Evolutionary conservation across 1,139 yeast genomes (phyloP).

Genomic region (Ogataea hybrid): DNA sequence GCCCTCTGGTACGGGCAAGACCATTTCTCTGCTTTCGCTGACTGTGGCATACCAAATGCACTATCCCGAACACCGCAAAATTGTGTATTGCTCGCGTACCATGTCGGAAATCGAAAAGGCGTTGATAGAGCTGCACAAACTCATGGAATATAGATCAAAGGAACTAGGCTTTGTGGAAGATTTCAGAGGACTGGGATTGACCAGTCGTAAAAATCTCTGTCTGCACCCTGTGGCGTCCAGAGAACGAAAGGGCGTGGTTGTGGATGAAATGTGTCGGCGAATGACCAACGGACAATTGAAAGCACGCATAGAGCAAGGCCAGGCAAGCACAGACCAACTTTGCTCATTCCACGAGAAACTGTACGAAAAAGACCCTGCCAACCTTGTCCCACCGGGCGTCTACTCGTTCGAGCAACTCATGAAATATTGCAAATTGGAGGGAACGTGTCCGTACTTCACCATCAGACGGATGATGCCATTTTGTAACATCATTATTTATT

Average conservation of each 20-base stretch:
- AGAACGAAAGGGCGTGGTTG: slow-evolving; percentile 89
- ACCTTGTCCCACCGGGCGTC: slow-evolving; percentile 88
- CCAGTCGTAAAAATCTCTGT: slow-evolving; percentile 92
- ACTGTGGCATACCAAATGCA: slow-evolving; percentile 95
- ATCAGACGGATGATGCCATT: slow-evolving; percentile 97
- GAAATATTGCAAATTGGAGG: slow-evolving; percentile 71
- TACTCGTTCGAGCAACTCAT: slow-evolving; percentile 86
- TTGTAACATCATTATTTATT: slow-evolving; percentile 91
- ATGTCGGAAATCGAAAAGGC: slow-evolving; percentile 99
- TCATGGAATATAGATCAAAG: slow-evolving; percentile 81
- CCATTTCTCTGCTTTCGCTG: slow-evolving; percentile 83
- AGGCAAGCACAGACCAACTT: slow-evolving; percentile 52
- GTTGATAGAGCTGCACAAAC: slow-evolving; percentile 78
- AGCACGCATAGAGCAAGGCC: slow-evolving; percentile 61
- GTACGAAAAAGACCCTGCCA: slow-evolving; percentile 81
- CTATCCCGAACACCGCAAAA: slow-evolving; percentile 91
- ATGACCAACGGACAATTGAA: slow-evolving; percentile 90
- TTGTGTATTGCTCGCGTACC: slow-evolving; percentile 97
- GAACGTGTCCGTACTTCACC: slow-evolving; percentile 93
- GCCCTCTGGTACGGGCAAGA: slow-evolving; percentile 99
- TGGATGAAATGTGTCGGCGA: slow-evolving; percentile 94
- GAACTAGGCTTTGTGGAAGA: slow-evolving; percentile 85
- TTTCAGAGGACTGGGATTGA: slow-evolving; percentile 89
- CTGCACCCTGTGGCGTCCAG: slow-evolving; percentile 84
- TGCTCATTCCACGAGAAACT: slow-evolving; percentile 91